Evolutionary conservation across 768 basidiomycete species (phyloP).

Genomic region (Ramaria sp.): DNA sequence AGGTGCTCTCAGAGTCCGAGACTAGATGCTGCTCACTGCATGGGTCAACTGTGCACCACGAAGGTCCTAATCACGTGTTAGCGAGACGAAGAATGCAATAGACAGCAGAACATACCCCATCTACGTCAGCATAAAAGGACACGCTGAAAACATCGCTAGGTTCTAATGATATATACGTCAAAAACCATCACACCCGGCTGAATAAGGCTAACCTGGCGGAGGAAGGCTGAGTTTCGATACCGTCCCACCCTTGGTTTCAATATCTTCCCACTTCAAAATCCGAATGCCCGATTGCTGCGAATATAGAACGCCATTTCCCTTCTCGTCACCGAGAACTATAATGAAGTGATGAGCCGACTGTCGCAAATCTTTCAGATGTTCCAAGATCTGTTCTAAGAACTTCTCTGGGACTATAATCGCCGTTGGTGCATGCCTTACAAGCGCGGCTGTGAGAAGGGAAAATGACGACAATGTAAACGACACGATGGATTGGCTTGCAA

Average conservation of each 20-base stretch:
- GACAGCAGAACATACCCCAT: slow-evolving; percentile 12
- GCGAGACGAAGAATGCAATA: slow-evolving; percentile 9
- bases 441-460: slow-evolving; percentile 50
- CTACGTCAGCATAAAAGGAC: slow-evolving; percentile 45
- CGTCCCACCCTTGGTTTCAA: slow-evolving; percentile 56
- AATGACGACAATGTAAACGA: slow-evolving; percentile 56
- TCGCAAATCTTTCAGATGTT: slow-evolving; percentile 53
- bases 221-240: slow-evolving; percentile 34
- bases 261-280: slow-evolving; percentile 55
- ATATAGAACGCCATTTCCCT: slow-evolving; percentile 33
- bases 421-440: slow-evolving; percentile 57
- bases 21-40: slow-evolving; percentile 24
- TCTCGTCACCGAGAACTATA: slow-evolving; percentile 62
- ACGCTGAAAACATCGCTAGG: slow-evolving; percentile 57
- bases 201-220: slow-evolving; percentile 34
- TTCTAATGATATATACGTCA: slow-evolving; percentile 25
- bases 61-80: slow-evolving; percentile 30
- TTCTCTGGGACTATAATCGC: slow-evolving; percentile 62
- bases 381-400: slow-evolving; percentile 59
- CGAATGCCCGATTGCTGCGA: slow-evolving; percentile 15
- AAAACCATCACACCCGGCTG: background rate
- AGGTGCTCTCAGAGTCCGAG: background rate
- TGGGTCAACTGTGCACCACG: slow-evolving; percentile 65
- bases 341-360: slow-evolving; percentile 35
- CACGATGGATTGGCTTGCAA: slow-evolving; percentile 57